Percentiles rank a stretch among this genome's conserved stretches.
Conservation (phyloP, 805 yeast species). For the Starmerella floricola region DNA sequence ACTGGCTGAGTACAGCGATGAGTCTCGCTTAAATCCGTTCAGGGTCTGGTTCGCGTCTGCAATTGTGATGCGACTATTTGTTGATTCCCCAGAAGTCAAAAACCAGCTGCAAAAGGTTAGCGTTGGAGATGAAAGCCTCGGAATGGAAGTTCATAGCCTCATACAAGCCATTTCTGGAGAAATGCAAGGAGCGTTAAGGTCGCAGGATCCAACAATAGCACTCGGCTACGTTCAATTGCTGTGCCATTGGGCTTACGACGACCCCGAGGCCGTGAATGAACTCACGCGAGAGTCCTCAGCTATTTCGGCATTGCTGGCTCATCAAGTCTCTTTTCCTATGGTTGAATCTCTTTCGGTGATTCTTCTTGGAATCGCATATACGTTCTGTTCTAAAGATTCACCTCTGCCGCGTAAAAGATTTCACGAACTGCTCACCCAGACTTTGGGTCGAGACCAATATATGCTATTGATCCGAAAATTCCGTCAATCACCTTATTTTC, state of each 20-base stretch:
- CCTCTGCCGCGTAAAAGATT: slow-evolving; percentile 45
- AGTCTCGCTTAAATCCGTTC: slow-evolving; percentile 68
- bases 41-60: slow-evolving; percentile 72
- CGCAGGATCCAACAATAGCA: slow-evolving; percentile 58
- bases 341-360: slow-evolving; percentile 64
- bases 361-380: slow-evolving; percentile 66
- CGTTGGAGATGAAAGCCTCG: slow-evolving; percentile 39
- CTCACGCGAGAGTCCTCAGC: slow-evolving; percentile 57
- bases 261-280: slow-evolving; percentile 58
- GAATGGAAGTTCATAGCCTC: slow-evolving; percentile 58
- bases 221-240: slow-evolving; percentile 68
- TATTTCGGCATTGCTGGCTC: slow-evolving; percentile 57
- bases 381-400: slow-evolving; percentile 53
- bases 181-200: slow-evolving; percentile 44
- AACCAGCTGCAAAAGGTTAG: slow-evolving; percentile 32
- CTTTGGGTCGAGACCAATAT: slow-evolving; percentile 74
- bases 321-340: slow-evolving; percentile 43
- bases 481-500: slow-evolving; percentile 45
- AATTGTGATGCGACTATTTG: slow-evolving; percentile 50
- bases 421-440: slow-evolving; percentile 48
- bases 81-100: slow-evolving; percentile 25
- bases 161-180: slow-evolving; percentile 72
- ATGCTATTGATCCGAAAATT: slow-evolving; percentile 61
- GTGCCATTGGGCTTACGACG: slow-evolving; percentile 66
- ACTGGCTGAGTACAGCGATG: slow-evolving; percentile 65